Base-by-base conservation (phyloP, 352 stramenopile genomes). In the Pythium phragmiticola region DNA sequence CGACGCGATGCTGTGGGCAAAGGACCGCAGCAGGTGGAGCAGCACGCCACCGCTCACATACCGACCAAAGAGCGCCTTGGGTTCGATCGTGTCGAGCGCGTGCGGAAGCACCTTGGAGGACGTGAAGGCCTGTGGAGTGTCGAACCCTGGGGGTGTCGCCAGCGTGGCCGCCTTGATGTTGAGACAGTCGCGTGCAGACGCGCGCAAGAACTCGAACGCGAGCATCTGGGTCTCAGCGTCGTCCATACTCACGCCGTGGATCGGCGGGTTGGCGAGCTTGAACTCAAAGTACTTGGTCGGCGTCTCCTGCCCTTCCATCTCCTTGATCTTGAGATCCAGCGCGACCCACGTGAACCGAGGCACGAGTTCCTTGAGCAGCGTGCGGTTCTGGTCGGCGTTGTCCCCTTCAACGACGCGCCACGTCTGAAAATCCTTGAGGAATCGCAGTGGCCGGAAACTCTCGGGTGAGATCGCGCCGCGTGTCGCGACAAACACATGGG, bases 291-390 rank as follows among this genome's bases (percentile, higher is more conserved):
- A 92, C 52, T 75, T 78, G 23, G 68, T 70, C 16, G 80, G 68
- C 14, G 78, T 84, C 54, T 92, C 78, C 49, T 71, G 75, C 51
- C 82, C 82, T 54, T 82, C 68, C 80, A 92, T 88, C 59, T 92
- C 80, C 66, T 92, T 90, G 56, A 87, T 75, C 68, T 92, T 90
- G 57, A 92, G 76, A 60, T 90, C 82, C 52, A 92, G 56, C 1
- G 82, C 82, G 11, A 73, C 78, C 82, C 82, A 92, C 48, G 82
- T 90, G 46, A 89, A 72, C 39, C 57, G 68, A 19, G 82, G 82
- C 50, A 77, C 60, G 28, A 92, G 55, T n/a, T 76, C 76, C 57
- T 75, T 73, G 42, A 89, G 64, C 60, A 90, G 56, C 59, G 39
- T 34, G 9, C 69, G 34, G 53, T 90, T 88, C n/a, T 68, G 43